A percentile compares a stretch with the other conserved stretches of the same genome.
phyloP scores from a whole-genome alignment of 208 protist genomes.

The Trypanosoma conorhini region DNA sequence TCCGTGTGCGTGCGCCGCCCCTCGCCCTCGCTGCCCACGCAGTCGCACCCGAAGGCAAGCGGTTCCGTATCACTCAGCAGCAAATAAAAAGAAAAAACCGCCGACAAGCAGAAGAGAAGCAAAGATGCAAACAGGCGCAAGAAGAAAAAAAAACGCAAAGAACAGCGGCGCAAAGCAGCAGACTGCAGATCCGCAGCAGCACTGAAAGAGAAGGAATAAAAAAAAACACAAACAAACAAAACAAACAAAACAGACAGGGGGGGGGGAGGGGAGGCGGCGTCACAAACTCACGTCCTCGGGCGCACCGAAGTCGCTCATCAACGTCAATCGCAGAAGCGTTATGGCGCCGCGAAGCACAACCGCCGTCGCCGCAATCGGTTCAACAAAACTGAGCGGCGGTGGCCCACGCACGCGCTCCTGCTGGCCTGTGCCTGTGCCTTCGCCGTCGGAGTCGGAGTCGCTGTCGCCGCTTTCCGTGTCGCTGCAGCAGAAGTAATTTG shows the following conservation, averaged over 20 bases:
- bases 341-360: conserved; percentile 15
- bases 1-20: not conserved
- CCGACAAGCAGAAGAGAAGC: not conserved
- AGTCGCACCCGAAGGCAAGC: not conserved
- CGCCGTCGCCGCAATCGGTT: conserved; percentile 23
- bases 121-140: not conserved
- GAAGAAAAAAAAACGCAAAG: conserved; percentile 19
- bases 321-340: conserved; percentile 21
- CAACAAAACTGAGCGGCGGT: conserved; percentile 23
- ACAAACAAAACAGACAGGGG: not conserved
- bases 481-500: conserved; percentile 23
- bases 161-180: conserved; percentile 13
- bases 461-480: conserved; percentile 28
- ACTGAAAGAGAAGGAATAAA: conserved; percentile 11
- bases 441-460: conserved; percentile 4
- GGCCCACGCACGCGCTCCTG: not conserved
- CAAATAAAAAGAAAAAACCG: conserved; percentile 1
- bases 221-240: not conserved
- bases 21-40: not conserved
- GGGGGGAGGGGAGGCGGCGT: not conserved
- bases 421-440: not conserved
- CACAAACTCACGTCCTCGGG: conserved; percentile 1
- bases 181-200: not conserved
- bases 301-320: not conserved
- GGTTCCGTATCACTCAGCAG: not conserved